Conservation (phyloP, 2,329 filamentous ascomycete species). For the Cordyceps javanica region DNA sequence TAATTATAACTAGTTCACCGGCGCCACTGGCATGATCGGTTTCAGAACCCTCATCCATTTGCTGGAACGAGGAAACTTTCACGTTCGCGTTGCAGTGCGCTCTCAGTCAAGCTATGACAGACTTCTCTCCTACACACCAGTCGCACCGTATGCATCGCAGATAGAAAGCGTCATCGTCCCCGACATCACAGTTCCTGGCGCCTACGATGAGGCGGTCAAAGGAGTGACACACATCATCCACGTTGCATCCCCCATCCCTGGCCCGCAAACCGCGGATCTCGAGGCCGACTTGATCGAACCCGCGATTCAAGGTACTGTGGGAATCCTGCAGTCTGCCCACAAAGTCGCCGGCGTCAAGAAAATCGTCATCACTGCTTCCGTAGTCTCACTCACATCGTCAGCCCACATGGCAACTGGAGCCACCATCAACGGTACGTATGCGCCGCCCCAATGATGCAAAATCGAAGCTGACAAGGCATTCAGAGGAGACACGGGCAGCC, state of each 20-base stretch:
- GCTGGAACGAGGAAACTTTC: slow-evolving; percentile 21
- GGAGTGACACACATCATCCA: slow-evolving; percentile 32
- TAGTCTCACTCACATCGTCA: slow-evolving; percentile 19
- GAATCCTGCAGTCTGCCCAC: slow-evolving; percentile 31
- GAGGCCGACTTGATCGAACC: slow-evolving; percentile 23
- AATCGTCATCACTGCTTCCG: slow-evolving; percentile 37
- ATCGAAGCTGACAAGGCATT: not conserved
- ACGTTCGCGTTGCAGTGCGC: slow-evolving; percentile 25
- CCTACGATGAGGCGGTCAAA: slow-evolving; percentile 34
- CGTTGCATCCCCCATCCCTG: slow-evolving; percentile 22
- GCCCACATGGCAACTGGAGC: slow-evolving; percentile 12
- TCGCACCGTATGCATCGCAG: slow-evolving; percentile 10
- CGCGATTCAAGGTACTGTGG: slow-evolving; percentile 29
- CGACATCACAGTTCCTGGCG: slow-evolving; percentile 28
- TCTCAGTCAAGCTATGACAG: slow-evolving; percentile 16
- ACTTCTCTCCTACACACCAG: not conserved
- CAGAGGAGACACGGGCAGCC: not conserved
- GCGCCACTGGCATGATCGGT: slow-evolving; percentile 26
- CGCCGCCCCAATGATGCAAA: not conserved
- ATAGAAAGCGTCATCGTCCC: slow-evolving; percentile 27
- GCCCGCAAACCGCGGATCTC: slow-evolving; percentile 8
- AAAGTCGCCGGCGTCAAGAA: slow-evolving; percentile 28
- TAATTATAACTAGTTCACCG: slow-evolving; percentile 19
- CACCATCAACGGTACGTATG: not conserved
- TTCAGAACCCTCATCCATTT: slow-evolving; percentile 21